Evolutionary conservation across 2,329 filamentous ascomycete species (phyloP), one percentile per base, ranked within the genome.

Genomic region (Fusarium sulawesiense): DNA sequence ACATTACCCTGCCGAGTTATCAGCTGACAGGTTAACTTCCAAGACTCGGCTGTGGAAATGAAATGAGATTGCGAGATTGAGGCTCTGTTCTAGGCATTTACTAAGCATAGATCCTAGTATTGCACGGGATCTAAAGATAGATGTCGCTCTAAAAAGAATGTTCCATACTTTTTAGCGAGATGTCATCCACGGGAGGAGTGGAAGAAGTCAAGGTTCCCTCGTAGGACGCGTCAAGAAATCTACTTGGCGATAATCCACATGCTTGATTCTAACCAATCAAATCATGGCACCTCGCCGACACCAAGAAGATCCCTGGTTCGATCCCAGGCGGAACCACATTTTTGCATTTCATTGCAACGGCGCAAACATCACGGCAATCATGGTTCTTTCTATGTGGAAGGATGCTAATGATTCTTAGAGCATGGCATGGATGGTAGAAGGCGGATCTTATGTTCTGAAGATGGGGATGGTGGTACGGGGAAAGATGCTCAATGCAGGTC

Each of bases 281-380:
- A 12, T 25, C n/a, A 37, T 46, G 59, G 40, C 45, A 61, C 46
- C 56, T 61, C 40, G 18, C 40, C 45, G 32, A 32, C 30, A 32
- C 40, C 56, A 30, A 61, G 56, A 62, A 63, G 46, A 27, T 62
- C 32, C 60, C 40, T 25, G 40, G 56, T 61, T 46, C 59, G 25
- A 62, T 45, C 56, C 46, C 56, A 40, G 59, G 46, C 45, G 21
- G 56, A 62, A 62, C 59, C 56, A 45, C 37, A 25, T 18, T 60
- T 61, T 61, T 61, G 18, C 4, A 37, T n/a, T 37, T 37, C 21
- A 6, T 23, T 23, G 21, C 21, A 23, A 23, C 21, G 2, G 21
- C 21, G 21, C 5, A 23, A 18, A 7, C 6, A 37, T 37, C 34
- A n/a, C 18, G 6, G 18, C 34, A 37, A 7, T 37, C 34, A n/a